Base-by-base conservation (phyloP, 169 alveolate genomes). In the Plasmodium ovale region DNA sequence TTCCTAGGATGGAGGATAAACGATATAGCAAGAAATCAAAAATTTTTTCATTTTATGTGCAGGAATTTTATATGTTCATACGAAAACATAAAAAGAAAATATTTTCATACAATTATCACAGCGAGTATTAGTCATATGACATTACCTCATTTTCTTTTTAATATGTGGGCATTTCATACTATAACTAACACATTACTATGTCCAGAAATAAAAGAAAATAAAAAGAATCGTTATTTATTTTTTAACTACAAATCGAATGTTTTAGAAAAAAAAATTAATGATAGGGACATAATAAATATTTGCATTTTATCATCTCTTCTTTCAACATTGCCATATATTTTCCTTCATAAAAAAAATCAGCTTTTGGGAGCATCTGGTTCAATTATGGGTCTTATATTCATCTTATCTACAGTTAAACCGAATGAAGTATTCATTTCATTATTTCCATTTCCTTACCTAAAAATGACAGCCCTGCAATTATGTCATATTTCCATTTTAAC, bases 291-390 rank as follows among this genome's bases (percentile, higher is more conserved):
- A 60, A 77, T 67, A 9, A 73, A 49, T 67, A 23, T 74, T 33
- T 74, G 72, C 59, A n/a, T 44, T 49, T 67, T 74, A 74, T 73
- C 92, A n/a, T 35, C 88, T 19, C 16, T 71, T 29, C 7, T 60
- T 65, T 73, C 88, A 33, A 77, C 92, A 23, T 33, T 77, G 49
- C 87, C 87, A 14, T 73, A 77, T 87, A 49, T 74, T 65, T 14
- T 74, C 25, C 19, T 73, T 25, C 64, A 73, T 37, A 77, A 29
- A 64, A 31, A 74, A 21, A 92, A 91, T 53, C 94, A 94, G 47
- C 87, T 94, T n/a, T 37, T 92, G 33, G 96, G 96, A 19, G 96
- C 96, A 14, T 92, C 95, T 0, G 96, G 96, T 35, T 91, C 95
- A n/a, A 91, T 94, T 29, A 92, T 94, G 82, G 96, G 96, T 0